These are phyloP conservation scores for Colletotrichum eremochloae DNA, from an alignment of 2,329 filamentous ascomycete genomes.

Conservation along the genomic window DNA sequence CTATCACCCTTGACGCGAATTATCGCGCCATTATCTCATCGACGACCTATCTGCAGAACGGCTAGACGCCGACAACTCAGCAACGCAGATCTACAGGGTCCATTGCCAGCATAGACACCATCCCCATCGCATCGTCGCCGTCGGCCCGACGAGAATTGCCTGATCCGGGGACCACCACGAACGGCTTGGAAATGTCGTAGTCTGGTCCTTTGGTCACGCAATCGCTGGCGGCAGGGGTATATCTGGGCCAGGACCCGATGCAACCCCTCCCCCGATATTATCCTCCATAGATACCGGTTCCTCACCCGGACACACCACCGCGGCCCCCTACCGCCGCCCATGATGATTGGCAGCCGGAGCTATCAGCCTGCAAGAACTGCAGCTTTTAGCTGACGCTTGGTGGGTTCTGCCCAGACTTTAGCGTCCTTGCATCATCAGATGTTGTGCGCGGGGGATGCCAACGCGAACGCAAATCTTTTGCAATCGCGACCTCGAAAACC, in stretches of 20 bases:
- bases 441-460: constrained; percentile 12
- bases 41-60: background rate
- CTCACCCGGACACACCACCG: constrained; percentile 13
- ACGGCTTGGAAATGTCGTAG: constrained; percentile 31
- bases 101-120: background rate
- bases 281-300: background rate
- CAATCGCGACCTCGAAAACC: constrained; percentile 30
- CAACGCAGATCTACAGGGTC: background rate
- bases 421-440: constrained; percentile 23
- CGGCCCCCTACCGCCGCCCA: background rate
- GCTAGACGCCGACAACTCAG: background rate
- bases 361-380: constrained; percentile 1
- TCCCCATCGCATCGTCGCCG: constrained; percentile 19
- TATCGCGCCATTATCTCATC: background rate
- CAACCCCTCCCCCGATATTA: background rate
- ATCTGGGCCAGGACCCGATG: constrained; percentile 13
- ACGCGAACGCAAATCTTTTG: constrained; percentile 18
- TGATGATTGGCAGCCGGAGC: constrained; percentile 23
- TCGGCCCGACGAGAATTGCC: constrained; percentile 31
- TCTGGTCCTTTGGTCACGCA: constrained; percentile 37
- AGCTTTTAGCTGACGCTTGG: background rate
- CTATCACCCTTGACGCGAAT: background rate
- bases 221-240: constrained; percentile 32
- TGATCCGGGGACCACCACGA: constrained; percentile 3
- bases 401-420: constrained; percentile 38